A percentile compares a stretch with the other conserved stretches of the same genome.
phyloP scores from a whole-genome alignment of 345 rosid genomes.

The Garcia nutans region DNA sequence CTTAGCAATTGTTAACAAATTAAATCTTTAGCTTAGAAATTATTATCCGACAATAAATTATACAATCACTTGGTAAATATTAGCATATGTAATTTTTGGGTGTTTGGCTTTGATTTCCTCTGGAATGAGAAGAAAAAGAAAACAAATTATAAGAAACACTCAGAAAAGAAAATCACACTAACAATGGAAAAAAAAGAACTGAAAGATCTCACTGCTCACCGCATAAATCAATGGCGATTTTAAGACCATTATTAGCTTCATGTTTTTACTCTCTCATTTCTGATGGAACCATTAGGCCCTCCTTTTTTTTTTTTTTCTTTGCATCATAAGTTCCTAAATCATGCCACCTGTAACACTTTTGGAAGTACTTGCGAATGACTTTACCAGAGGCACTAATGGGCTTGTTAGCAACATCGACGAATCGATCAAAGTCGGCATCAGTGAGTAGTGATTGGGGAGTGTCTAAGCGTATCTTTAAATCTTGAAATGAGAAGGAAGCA shows the following conservation, averaged over 20 bases:
- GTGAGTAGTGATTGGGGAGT: no score
- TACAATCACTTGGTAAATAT: constrained; percentile 64
- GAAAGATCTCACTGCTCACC: constrained; percentile 39
- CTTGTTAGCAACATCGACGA: no score
- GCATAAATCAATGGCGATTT: constrained; percentile 61
- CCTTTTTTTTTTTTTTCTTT: constrained; percentile 64
- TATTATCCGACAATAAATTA: no score
- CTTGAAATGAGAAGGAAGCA: no score
- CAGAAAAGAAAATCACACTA: background rate
- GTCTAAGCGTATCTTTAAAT: no score
- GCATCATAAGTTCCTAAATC: constrained; percentile 92
- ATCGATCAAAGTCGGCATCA: no score
- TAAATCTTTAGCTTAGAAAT: no score
- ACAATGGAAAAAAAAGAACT: background rate
- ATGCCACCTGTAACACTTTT: constrained; percentile 64
- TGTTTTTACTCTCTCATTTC: constrained; percentile 54
- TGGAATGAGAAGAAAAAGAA: constrained; percentile 23
- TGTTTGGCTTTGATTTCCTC: constrained; percentile 66
- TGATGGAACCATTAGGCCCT: constrained; percentile 86
- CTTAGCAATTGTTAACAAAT: background rate
- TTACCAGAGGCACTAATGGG: no score
- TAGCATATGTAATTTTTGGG: constrained; percentile 68
- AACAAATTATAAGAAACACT: no score
- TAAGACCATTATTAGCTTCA: constrained; percentile 54
- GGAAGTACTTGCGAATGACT: no score